Evolutionary conservation across 192 early-diverging fungal genomes (phyloP), one percentile per base, ranked within the genome.

Genomic region (Entophlyctis helioformis): DNA sequence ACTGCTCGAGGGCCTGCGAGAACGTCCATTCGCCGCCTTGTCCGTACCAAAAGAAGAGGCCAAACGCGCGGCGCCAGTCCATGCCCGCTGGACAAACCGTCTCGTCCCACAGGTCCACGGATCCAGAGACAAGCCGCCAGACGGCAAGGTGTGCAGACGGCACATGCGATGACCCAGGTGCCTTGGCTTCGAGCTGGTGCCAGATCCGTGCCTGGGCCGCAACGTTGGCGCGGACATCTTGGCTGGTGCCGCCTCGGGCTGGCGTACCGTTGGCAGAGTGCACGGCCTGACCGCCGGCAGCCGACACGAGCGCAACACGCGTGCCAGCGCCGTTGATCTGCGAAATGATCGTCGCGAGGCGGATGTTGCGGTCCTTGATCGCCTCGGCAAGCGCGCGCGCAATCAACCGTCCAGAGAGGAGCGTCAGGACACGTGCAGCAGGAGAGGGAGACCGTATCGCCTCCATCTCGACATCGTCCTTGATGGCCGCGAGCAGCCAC

Each of bases 271-370:
- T n/a, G n/a, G n/a, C n/a, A n/a, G n/a, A n/a, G n/a, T n/a, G n/a
- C n/a, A n/a, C 49, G 22, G 19, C n/a, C 7, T 42, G 15, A n/a
- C n/a, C n/a, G n/a, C n/a, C n/a, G n/a, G n/a, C n/a, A n/a, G n/a
- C n/a, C n/a, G n/a, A n/a, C n/a, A n/a, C 19, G 9, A 63, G 50
- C 10, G 35, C 22, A 18, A 59, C 56, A 8, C 57, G 42, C 36
- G 53, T 67, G 48, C 76, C 78, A 19, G 64, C 74, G 12, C 69
- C 85, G 45, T 64, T 75, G 2, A 83, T 53, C 56, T 92, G 91
- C 5, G 83, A 52, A 21, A 96, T 41, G 24, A 91, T 59, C 6
- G 83, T 87, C 0, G 89, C 84, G 25, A 92, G 66, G 1, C 76
- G 71, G 46, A 80, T 77, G 57, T 91, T 72, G 18, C 69, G 57